Conservation (phyloP, 441 rosid genomes). For the Codiaeum variegatum region DNA sequence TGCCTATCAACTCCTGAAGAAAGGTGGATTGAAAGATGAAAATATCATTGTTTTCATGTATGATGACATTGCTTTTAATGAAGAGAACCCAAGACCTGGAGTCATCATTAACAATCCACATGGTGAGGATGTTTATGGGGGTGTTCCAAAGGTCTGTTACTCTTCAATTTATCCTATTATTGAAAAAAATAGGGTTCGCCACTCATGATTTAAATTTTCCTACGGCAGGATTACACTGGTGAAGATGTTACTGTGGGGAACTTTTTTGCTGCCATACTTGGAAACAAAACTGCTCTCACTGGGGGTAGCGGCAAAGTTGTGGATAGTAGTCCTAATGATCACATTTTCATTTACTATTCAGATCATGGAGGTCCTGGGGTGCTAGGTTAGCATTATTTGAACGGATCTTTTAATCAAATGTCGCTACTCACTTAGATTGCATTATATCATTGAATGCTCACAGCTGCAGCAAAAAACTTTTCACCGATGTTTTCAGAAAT, state of each 20-base stretch:
- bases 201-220: slow-evolving; percentile 12
- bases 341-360: slow-evolving; percentile 73
- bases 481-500: neutral
- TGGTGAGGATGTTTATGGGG: slow-evolving; percentile 76
- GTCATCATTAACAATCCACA: slow-evolving; percentile 78
- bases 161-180: neutral
- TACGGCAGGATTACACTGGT: slow-evolving; percentile 81
- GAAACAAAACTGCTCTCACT: slow-evolving; percentile 60
- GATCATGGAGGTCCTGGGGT: slow-evolving; percentile 99
- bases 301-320: slow-evolving; percentile 95
- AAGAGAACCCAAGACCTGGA: slow-evolving; percentile 86
- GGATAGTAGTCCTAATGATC: slow-evolving; percentile 86
- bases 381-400: slow-evolving; percentile 56
- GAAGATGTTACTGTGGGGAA: slow-evolving; percentile 63
- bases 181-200: neutral
- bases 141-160: slow-evolving; percentile 73
- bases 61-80: slow-evolving; percentile 74
- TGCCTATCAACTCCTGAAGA: slow-evolving; percentile 85
- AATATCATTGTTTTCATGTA: slow-evolving; percentile 91
- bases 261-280: slow-evolving; percentile 77
- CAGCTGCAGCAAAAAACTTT: neutral
- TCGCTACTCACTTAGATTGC: neutral
- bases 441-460: neutral
- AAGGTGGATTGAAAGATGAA: slow-evolving; percentile 90
- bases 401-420: neutral